Base-by-base conservation (phyloP, 2,329 filamentous ascomycete genomes). In the Xylariaceae sp. region DNA sequence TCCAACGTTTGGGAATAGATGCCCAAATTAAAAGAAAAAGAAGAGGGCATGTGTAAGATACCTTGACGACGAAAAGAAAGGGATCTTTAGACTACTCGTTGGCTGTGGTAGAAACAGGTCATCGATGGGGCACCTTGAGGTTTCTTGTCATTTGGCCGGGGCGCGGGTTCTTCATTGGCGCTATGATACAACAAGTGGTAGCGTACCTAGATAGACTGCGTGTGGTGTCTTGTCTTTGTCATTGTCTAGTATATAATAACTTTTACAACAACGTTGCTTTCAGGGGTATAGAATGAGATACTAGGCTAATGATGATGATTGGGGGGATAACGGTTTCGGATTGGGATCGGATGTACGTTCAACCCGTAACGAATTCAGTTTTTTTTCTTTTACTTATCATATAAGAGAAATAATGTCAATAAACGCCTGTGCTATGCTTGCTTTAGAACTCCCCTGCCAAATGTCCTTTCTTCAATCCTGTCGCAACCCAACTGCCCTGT, bases 1-100 rank as follows among this genome's bases (percentile, higher is more conserved):
- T 92, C 88, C 37, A 97, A 97, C 74, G 93, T 97, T 53, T 97
- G 93, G 93, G 84, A 92, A 77, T 97, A 65, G 58, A 35, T 51
- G 18, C 23, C 42, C 47, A 23, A 30, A 30, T 4, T 5, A 5
- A 30, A 2, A 37, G n/a, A 8, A 57, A 44, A 34, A 11, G 39
- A 53, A 51, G 10, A 51, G 10, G 30, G 30, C 15, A 53, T 51
- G 51, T 51, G 35, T 39, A 11, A 17, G 45, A 17, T 34, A 35
- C 49, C 11, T 35, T 50, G 9, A 5, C 18, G 18, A 34, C 9
- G n/a, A 13, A 45, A 44, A n/a, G 17, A 18, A 39, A 50, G 35
- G 13, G 15, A 18, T 18, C 35, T 15, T 13, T 7, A 53, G 51
- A 58, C 39, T 34, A 8, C 23, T 11, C 18, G 23, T 55, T 18